Evolutionary conservation across 2,329 filamentous ascomycete genomes (phyloP), one percentile per base, ranked within the genome.

Genomic region (Verticillium nonalfalfae): DNA sequence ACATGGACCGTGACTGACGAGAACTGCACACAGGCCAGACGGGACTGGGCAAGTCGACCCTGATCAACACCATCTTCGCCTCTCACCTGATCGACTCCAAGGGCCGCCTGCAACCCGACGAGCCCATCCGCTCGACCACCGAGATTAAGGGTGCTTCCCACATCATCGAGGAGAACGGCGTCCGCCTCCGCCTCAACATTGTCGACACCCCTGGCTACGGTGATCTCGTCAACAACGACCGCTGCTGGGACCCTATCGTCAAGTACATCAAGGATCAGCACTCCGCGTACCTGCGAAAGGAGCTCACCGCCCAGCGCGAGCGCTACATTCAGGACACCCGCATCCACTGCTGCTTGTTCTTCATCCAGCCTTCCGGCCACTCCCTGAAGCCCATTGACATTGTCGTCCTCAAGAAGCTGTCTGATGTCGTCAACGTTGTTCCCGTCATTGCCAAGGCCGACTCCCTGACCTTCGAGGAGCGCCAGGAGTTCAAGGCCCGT

Each of bases 251-350:
- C 75, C 95, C 95, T 66, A 99, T 99, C 76, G 94, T 99, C 85
- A 99, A 99, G 85, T 99, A 99, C 81, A 99, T 99, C 86, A 99
- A 99, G 86, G 95, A 99, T 80, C 95, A 99, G 84, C 95, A 99
- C 85, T 97, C 93, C 59, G 94, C 95, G 72, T 99, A 98, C 82
- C 88, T 99, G 70, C 91, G 95, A 79, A 99, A 99, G 86, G 95
- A 99, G 80, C 92, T 99, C 73, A 98, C 95, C 61, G 95, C 95
- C 69, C 95, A 99, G 85, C 91, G 95, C 80, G 95, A 99, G 81
- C 90, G 95, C 73, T 99, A 99, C 79, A 97, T 99, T 69, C 94
- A 97, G 82, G 95, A 99, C 79, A 99, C 95, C 68, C 91, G 95
- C 73, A 97, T 99, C 74, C 95, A 99, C 85, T 97, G 93, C 88